Evolutionary conservation across 2,329 filamentous ascomycete genomes (phyloP), one percentile per base, ranked within the genome.

Genomic region (Scedosporium aurantiacum): DNA sequence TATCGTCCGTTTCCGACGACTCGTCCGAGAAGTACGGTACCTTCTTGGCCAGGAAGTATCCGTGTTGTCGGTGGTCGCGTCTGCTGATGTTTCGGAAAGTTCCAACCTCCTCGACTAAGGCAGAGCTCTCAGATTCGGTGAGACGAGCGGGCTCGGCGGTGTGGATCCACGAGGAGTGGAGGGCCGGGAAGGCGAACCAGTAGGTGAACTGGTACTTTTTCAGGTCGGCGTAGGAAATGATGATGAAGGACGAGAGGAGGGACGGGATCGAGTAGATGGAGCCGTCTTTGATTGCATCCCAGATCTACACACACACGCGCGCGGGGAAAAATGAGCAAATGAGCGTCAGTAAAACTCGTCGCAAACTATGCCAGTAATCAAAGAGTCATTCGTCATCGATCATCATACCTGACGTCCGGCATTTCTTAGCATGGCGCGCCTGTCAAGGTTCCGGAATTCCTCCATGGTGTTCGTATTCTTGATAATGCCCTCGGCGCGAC

Each of bases 141-240:
- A 97, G 75, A 57, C 73, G 79, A 60, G 78, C 74, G 57, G 83
- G 76, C 7, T 77, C 77, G 2, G 78, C 81, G 1, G 79, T 73
- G 59, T 86, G 78, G 67, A 83, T 87, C 94, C 94, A 99, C 28
- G 82, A 79, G 3, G 93, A 96, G 71, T 96, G 92, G 54, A 99
- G 80, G 16, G 93, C 91, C 1, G 94, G 94, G 69, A 96, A 99
- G 4, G 89, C 93, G 73, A 97, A 97, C 86, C 95, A 96, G 75
- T 97, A 97, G n/a, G 88, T 91, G 71, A 97, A 97, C 65, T 87
- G 90, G 76, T 97, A 97, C 71, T 95, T 97, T 74, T 99, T 99
- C 40, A 99, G 82, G 70, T 99, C 93, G 64, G 94, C 93, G 72
- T 90, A 99, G 16, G 91, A 96, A 55, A 97, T 84, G 63, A 95